phyloP scores from a whole-genome alignment of 106 monocot genomes.

The Gastrodia elata region DNA sequence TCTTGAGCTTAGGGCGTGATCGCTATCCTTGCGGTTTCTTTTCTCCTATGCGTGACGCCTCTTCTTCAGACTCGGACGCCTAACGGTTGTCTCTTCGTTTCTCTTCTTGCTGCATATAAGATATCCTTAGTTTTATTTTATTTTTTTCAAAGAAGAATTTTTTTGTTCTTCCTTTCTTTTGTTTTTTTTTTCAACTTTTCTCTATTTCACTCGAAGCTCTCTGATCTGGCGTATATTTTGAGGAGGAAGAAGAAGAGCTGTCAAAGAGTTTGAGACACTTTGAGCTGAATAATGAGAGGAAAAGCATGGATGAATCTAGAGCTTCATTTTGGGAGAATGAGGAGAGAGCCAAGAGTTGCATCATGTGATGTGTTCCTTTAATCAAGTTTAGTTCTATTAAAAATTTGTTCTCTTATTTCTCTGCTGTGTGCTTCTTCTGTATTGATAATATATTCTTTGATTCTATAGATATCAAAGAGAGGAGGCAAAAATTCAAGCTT shows the following conservation, averaged over 20 bases:
- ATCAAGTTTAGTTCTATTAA: not conserved
- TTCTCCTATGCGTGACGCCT: too few species aligned
- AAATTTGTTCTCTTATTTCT: not conserved
- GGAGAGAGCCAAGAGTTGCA: constrained; percentile 66
- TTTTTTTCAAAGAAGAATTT: too few species aligned
- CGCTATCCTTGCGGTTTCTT: too few species aligned
- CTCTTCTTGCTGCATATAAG: too few species aligned
- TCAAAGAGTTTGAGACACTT: constrained; percentile 18
- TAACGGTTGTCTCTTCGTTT: too few species aligned
- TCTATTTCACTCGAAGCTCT: too few species aligned
- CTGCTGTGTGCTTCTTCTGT: not conserved
- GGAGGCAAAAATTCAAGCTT: constrained; percentile 69
- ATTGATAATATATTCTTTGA: not conserved
- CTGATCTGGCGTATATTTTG: too few species aligned
- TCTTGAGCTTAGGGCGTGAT: too few species aligned
- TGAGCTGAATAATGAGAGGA: constrained; percentile 2
- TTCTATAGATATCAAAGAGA: constrained; percentile 54
- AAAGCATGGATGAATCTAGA: constrained; percentile 4
- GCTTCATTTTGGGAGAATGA: constrained; percentile 18
- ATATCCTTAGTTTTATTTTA: too few species aligned
- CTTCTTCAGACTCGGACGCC: too few species aligned
- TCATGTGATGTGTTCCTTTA: constrained; percentile 30
- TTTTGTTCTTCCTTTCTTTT: too few species aligned
- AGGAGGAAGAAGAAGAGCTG: constrained; percentile 18
- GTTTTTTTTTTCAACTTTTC: too few species aligned